Percentiles rank a stretch among this genome's conserved stretches.
phyloP scores from a whole-genome alignment of 2,329 filamentous ascomycete species.

The Xylogone sp. region DNA sequence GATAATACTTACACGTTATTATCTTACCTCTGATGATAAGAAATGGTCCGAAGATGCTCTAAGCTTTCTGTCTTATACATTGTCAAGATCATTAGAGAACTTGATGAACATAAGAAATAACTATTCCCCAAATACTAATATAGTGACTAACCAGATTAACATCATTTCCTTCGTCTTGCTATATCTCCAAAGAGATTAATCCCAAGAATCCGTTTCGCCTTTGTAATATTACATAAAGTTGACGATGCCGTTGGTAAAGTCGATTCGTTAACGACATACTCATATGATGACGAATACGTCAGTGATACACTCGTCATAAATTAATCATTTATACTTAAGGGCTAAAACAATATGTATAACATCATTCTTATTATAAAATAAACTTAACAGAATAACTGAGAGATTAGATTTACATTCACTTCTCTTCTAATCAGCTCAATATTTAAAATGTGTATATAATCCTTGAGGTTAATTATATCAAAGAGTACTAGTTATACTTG shows the following conservation, averaged over 20 bases:
- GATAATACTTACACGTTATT: slow-evolving; percentile 10
- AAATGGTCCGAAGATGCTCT: slow-evolving; percentile 6
- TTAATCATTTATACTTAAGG: too few relatives aligned
- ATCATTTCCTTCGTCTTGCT: slow-evolving; percentile 5
- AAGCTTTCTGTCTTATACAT: slow-evolving; percentile 5
- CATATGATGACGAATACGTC: too few relatives aligned
- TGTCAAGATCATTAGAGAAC: slow-evolving; percentile 5
- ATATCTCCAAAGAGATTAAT: slow-evolving; percentile 8
- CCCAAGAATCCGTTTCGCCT: slow-evolving; percentile 4
- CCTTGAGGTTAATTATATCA: too few relatives aligned
- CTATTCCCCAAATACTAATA: not conserved
- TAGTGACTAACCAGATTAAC: slow-evolving; percentile 4
- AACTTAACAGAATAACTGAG: too few relatives aligned
- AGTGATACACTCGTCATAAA: too few relatives aligned
- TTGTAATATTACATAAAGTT: slow-evolving; percentile 1
- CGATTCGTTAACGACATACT: too few relatives aligned
- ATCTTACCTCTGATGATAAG: slow-evolving; percentile 7
- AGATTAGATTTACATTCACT: too few relatives aligned
- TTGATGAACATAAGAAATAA: slow-evolving; percentile 4
- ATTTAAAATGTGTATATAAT: too few relatives aligned
- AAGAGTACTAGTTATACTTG: too few relatives aligned
- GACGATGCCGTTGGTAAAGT: not conserved
- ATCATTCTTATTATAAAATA: too few relatives aligned
- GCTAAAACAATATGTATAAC: too few relatives aligned
- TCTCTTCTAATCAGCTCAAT: too few relatives aligned